Evolutionary conservation across 225 moss, liverwort and hornwort species (phyloP).

Genomic region (Polytrichum commune): DNA sequence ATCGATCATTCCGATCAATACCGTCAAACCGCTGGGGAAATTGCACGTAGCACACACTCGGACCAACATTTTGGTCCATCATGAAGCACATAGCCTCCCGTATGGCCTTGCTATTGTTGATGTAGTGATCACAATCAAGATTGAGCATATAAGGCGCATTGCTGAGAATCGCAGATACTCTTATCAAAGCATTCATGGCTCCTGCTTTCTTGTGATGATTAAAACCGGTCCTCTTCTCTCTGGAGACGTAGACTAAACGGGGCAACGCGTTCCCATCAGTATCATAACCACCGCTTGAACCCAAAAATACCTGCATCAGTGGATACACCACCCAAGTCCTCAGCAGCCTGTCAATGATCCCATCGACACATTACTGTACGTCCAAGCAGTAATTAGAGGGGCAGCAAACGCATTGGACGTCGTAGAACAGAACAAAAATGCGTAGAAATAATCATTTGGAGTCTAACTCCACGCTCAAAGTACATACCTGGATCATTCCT

Average conservation of each 20-base stretch:
- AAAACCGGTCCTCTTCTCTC: conserved; percentile 91
- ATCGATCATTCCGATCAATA: conserved; percentile 83
- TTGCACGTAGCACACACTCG: conserved; percentile 57
- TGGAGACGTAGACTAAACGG: conserved; percentile 81
- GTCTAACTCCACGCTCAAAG: neutral
- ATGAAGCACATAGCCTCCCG: conserved; percentile 64
- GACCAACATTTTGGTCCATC: conserved; percentile 56
- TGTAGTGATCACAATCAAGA: conserved; percentile 74
- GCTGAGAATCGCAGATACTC: conserved; percentile 84
- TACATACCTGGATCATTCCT: conserved; percentile 81
- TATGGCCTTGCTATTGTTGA: conserved; percentile 64
- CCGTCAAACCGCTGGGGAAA: conserved; percentile 80
- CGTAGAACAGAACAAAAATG: no score
- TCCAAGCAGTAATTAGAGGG: no score
- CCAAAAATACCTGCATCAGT: conserved; percentile 50
- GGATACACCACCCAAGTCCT: no score
- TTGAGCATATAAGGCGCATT: conserved; percentile 67
- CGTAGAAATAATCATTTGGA: no score
- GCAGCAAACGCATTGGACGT: no score
- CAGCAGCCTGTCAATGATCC: no score
- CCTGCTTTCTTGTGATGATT: conserved; percentile 98
- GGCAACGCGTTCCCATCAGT: conserved; percentile 90
- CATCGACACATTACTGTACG: no score
- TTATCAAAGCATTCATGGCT: conserved; percentile 86
- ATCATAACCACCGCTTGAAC: conserved; percentile 86